A percentile compares a stretch with the other conserved stretches of the same genome.
Conservation (phyloP, 2,329 filamentous ascomycete genomes). For the Monosporascus ibericus region DNA sequence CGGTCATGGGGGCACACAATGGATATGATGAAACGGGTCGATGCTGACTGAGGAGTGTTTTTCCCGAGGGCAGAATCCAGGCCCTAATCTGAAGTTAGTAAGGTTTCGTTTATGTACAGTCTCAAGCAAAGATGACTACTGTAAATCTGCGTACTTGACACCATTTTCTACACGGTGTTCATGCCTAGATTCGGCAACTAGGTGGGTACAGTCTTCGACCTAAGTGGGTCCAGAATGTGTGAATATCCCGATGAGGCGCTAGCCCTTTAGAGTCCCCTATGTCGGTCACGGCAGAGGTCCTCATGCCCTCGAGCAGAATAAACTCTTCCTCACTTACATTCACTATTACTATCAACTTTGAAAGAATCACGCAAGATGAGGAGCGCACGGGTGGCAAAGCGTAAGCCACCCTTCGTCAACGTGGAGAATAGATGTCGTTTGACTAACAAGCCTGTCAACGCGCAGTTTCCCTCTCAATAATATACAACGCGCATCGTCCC, state of each 20-base stretch:
- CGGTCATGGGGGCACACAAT: background rate
- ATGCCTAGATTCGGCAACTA: background rate
- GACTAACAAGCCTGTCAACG: background rate
- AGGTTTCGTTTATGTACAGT: background rate
- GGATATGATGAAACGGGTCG: background rate
- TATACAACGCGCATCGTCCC: background rate
- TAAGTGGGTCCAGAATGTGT: constrained; percentile 5
- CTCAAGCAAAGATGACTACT: background rate
- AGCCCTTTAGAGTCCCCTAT: background rate
- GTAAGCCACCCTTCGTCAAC: background rate
- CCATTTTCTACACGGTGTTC: background rate
- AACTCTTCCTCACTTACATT: background rate
- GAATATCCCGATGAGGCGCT: constrained; percentile 6
- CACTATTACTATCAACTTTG: background rate
- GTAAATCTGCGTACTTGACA: background rate
- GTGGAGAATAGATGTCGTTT: background rate
- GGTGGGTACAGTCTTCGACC: background rate
- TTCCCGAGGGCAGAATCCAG: constrained; percentile 4
- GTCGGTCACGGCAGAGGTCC: background rate
- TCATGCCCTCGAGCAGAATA: background rate
- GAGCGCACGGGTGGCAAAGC: background rate
- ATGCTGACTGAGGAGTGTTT: constrained; percentile 1
- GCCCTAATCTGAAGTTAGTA: background rate
- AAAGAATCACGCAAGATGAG: background rate
- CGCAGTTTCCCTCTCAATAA: background rate